Percentiles rank a stretch among this genome's conserved stretches.
phyloP scores from a whole-genome alignment of 1,139 yeast species.

The Blastobotrys petasosporus region DNA sequence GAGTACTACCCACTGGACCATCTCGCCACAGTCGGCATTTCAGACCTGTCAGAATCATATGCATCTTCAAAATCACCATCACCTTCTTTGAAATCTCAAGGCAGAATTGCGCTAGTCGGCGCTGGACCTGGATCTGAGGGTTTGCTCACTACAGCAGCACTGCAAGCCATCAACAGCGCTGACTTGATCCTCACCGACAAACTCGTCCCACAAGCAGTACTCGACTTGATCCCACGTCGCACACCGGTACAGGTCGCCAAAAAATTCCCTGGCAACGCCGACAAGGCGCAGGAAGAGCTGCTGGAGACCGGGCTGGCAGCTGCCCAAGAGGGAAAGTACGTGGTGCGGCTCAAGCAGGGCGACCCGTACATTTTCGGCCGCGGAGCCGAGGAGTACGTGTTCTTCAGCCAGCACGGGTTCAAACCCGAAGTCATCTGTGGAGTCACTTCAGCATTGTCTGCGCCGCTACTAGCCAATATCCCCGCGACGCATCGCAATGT shows the following conservation, averaged over 20 bases:
- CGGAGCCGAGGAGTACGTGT: constrained; percentile 87
- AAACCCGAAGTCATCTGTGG: constrained; percentile 79
- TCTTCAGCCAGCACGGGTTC: constrained; percentile 61
- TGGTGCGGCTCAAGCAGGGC: constrained; percentile 90
- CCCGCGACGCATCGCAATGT: constrained; percentile 93
- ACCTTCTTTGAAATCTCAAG: constrained; percentile 29
- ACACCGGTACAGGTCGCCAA: constrained; percentile 81
- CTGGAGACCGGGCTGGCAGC: constrained; percentile 63
- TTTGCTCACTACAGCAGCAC: constrained; percentile 77
- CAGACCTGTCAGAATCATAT: constrained; percentile 48
- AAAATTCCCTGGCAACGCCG: constrained; percentile 96
- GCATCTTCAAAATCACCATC: background rate
- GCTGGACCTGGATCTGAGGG: constrained; percentile 92
- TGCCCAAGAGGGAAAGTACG: constrained; percentile 59
- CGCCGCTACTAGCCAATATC: constrained; percentile 76
- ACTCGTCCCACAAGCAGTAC: constrained; percentile 81
- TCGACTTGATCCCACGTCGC: constrained; percentile 68
- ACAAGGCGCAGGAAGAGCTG: constrained; percentile 82
- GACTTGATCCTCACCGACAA: constrained; percentile 87
- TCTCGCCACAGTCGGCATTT: constrained; percentile 51
- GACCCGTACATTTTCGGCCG: constrained; percentile 97
- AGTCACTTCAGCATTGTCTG: constrained; percentile 82
- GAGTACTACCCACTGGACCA: constrained; percentile 79
- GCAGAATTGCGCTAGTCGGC: constrained; percentile 74
- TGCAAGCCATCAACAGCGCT: constrained; percentile 72